Conservation (phyloP, 2,329 filamentous ascomycete genomes). For the Dactylella cylindrospora region DNA sequence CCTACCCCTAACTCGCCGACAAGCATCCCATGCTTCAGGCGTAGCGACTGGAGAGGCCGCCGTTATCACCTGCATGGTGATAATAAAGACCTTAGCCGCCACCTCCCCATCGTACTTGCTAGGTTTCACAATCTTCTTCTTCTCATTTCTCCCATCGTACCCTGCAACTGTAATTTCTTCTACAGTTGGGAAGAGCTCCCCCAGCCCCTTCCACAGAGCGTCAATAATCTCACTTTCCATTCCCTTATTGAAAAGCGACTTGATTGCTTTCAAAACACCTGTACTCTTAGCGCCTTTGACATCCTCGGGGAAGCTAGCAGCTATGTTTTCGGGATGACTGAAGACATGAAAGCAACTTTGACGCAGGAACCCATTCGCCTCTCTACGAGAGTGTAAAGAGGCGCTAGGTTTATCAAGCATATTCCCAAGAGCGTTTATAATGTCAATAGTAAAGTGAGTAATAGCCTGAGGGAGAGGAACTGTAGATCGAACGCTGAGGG, state of each 20-base stretch:
- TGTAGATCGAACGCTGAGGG: conserved; percentile 50
- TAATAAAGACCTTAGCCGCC: conserved; percentile 46
- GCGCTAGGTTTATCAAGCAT: conserved; percentile 44
- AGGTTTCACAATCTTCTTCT: conserved; percentile 47
- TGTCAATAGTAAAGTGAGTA: conserved; percentile 58
- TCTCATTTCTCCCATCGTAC: conserved; percentile 4
- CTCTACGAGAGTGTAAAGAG: conserved; percentile 26
- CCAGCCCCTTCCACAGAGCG: conserved; percentile 66
- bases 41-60: conserved; percentile 39
- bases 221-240: conserved; percentile 60
- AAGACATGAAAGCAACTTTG: conserved; percentile 67
- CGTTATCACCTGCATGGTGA: conserved; percentile 47
- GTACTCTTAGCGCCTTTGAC: conserved; percentile 61
- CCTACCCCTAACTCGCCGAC: conserved; percentile 41
- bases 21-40: conserved; percentile 45
- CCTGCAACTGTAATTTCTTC: conserved; percentile 14
- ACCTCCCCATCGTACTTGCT: conserved; percentile 29
- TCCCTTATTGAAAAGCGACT: conserved; percentile 53
- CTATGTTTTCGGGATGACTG: conserved; percentile 59
- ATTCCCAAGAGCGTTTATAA: conserved; percentile 56
- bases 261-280: conserved; percentile 8
- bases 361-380: conserved; percentile 65
- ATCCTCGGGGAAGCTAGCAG: conserved; percentile 67
- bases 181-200: conserved; percentile 57
- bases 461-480: conserved; percentile 60